Percentiles rank a stretch among this genome's conserved stretches.
These are phyloP conservation scores for Pseudozyma sp. DNA, from an alignment of 1,284 basidiomycete species.

Conservation along the genomic window DNA sequence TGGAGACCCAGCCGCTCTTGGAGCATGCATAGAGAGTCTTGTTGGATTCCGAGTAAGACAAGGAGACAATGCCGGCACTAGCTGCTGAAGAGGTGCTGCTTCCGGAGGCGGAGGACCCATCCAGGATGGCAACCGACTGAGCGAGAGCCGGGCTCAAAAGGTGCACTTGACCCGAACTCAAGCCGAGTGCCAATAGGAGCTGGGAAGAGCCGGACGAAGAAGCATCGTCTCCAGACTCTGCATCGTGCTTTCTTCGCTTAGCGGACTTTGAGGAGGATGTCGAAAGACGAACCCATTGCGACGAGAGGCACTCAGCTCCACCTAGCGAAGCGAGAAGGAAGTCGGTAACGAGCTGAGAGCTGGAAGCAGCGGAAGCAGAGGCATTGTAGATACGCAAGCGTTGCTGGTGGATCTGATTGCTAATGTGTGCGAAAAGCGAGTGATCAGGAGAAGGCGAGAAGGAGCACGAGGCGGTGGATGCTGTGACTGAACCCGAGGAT, in stretches of 20 bases:
- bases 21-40: conserved; percentile 48
- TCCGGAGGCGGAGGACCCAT: conserved; percentile 50
- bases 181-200: conserved; percentile 60
- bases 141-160: conserved; percentile 58
- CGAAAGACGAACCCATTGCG: conserved; percentile 45
- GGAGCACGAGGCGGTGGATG: conserved; percentile 48
- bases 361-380: conserved; percentile 73
- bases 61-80: conserved; percentile 40
- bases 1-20: conserved; percentile 55
- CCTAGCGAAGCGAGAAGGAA: conserved; percentile 53
- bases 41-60: conserved; percentile 34
- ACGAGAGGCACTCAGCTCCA: conserved; percentile 41
- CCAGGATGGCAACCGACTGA: conserved; percentile 55
- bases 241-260: conserved; percentile 53
- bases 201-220: conserved; percentile 23
- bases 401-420: conserved; percentile 80
- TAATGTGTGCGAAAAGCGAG: conserved; percentile 76
- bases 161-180: conserved; percentile 56
- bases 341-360: conserved; percentile 75
- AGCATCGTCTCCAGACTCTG: conserved; percentile 23
- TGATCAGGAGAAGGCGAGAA: conserved; percentile 76
- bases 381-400: conserved; percentile 78
- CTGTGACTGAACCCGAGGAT: conserved; percentile 67
- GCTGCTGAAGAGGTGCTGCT: conserved; percentile 48
- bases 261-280: conserved; percentile 30